phyloP scores from a whole-genome alignment of 2,329 filamentous ascomycete genomes.

The Scedosporium apiospermum region DNA sequence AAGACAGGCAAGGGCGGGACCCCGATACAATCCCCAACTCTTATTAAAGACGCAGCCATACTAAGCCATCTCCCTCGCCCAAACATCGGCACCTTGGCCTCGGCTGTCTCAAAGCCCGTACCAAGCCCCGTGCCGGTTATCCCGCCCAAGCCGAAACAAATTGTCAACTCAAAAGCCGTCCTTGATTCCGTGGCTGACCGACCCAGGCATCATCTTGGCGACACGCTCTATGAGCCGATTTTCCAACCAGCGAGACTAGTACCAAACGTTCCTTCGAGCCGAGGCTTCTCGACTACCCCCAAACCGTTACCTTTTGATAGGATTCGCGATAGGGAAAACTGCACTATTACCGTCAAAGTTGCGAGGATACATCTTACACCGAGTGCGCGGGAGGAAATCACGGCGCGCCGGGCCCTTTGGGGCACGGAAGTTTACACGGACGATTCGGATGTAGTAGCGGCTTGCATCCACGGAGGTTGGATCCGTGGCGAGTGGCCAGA shows the following conservation, averaged over 20 bases:
- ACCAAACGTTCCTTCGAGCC: constrained; percentile 26
- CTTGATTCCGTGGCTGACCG: constrained; percentile 61
- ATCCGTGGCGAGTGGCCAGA: constrained; percentile 81
- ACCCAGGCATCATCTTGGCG: constrained; percentile 73
- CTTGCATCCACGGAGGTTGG: constrained; percentile 89
- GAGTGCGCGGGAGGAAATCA: constrained; percentile 71
- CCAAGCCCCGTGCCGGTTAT: constrained; percentile 30
- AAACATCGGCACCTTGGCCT: constrained; percentile 8
- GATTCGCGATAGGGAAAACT: constrained; percentile 71
- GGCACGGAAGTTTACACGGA: constrained; percentile 93
- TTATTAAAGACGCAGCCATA: background rate
- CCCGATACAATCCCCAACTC: constrained; percentile 33
- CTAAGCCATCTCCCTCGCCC: constrained; percentile 40
- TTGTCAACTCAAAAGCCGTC: constrained; percentile 59
- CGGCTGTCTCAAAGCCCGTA: constrained; percentile 14
- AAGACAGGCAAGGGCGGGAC: constrained; percentile 40
- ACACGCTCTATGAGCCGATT: constrained; percentile 67
- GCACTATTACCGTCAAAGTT: constrained; percentile 81
- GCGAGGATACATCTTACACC: constrained; percentile 66
- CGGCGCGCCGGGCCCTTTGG: constrained; percentile 72
- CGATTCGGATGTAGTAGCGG: constrained; percentile 86
- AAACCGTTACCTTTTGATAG: constrained; percentile 66
- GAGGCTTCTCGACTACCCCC: constrained; percentile 46
- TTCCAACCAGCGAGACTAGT: constrained; percentile 45
- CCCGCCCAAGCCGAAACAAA: constrained; percentile 53